These are phyloP conservation scores for Aureobasidium leucospermi DNA, from an alignment of 2,329 filamentous ascomycete genomes.

Conservation along the genomic window DNA sequence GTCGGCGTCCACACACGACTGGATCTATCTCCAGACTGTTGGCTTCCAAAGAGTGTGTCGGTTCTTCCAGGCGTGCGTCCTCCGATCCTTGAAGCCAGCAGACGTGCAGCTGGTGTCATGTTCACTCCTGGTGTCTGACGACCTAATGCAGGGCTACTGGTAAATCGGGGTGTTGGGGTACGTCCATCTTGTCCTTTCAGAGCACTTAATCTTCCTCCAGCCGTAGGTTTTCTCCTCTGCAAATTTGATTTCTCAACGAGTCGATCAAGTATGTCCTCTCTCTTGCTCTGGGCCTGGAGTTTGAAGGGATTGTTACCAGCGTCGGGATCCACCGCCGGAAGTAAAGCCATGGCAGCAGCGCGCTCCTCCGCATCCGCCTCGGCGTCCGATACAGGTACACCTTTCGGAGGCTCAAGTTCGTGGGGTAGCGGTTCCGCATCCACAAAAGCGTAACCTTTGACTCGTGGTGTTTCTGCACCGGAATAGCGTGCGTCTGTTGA, in stretches of 20 bases:
- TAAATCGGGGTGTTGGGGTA: slow-evolving; percentile 62
- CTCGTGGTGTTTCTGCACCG: slow-evolving; percentile 74
- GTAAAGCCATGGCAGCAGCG: slow-evolving; percentile 31
- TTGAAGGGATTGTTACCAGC: slow-evolving; percentile 69
- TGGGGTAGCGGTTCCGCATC: slow-evolving; percentile 63
- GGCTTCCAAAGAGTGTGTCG: slow-evolving; percentile 26
- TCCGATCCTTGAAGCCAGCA: slow-evolving; percentile 58
- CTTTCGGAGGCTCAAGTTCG: slow-evolving; percentile 51
- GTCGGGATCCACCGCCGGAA: slow-evolving; percentile 41
- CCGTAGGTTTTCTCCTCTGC: slow-evolving; percentile 58
- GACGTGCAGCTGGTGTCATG: slow-evolving; percentile 68
- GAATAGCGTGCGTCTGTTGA: slow-evolving; percentile 38
- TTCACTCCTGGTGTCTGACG: slow-evolving; percentile 36
- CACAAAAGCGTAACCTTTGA: slow-evolving; percentile 92
- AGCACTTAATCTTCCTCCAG: slow-evolving; percentile 36
- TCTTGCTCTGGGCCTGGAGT: slow-evolving; percentile 63
- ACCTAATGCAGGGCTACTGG: slow-evolving; percentile 49
- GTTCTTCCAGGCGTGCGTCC: slow-evolving; percentile 25
- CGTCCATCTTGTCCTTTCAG: slow-evolving; percentile 32
- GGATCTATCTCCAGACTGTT: slow-evolving; percentile 15
- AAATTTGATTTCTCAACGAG: slow-evolving; percentile 78
- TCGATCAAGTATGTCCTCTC: slow-evolving; percentile 75
- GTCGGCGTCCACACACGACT: slow-evolving; percentile 20
- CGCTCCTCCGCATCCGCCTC: slow-evolving; percentile 28
- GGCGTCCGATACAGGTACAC: slow-evolving; percentile 24